Percentiles rank a stretch among this genome's conserved stretches.
Conservation (phyloP, 2,329 filamentous ascomycete species). For the Chrysosporium keratinophilum region DNA sequence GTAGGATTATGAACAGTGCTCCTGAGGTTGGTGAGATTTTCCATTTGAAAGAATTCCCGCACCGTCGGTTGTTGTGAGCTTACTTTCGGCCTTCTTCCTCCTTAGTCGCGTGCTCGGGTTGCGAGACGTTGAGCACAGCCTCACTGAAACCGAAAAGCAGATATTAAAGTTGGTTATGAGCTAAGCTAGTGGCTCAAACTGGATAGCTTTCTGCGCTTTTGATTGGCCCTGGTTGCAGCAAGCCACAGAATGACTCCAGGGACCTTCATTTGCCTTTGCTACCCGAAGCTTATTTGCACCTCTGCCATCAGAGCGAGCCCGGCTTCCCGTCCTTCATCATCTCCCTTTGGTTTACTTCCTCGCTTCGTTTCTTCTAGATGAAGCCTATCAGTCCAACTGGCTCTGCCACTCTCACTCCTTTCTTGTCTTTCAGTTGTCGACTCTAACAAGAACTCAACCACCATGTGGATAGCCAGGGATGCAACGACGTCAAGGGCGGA, state of each 20-base stretch:
- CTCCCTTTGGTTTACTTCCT: too few relatives aligned
- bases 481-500: not conserved
- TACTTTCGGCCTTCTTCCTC: not conserved
- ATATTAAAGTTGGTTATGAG: not conserved
- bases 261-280: conserved; percentile 1
- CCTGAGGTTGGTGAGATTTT: too few relatives aligned
- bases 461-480: not conserved
- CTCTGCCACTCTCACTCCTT: not conserved
- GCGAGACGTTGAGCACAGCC: not conserved
- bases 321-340: not conserved
- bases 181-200: conserved; percentile 1
- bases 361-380: not conserved
- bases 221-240: not conserved
- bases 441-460: not conserved
- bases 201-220: too few relatives aligned
- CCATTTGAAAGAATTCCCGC: too few relatives aligned
- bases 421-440: too few relatives aligned
- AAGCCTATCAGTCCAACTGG: not conserved
- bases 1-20: too few relatives aligned
- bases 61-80: too few relatives aligned
- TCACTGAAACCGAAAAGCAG: not conserved
- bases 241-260: not conserved
- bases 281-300: conserved; percentile 10
- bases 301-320: not conserved
- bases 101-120: not conserved